Base-by-base conservation (phyloP, 768 basidiomycete genomes). In the Boletus insuetus region DNA sequence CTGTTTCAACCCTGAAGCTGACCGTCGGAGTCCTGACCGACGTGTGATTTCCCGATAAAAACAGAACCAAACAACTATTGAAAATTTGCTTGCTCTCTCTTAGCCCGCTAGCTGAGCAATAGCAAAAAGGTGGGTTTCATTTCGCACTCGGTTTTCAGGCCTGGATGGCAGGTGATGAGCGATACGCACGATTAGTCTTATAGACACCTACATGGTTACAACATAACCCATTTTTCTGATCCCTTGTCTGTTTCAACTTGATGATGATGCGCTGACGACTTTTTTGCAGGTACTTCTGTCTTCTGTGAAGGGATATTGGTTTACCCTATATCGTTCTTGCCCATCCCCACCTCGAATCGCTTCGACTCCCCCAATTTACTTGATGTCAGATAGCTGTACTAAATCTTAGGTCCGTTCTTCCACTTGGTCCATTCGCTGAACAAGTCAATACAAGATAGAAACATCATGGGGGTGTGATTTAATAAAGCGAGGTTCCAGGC, bases 151-250 rank as follows among this genome's bases (percentile, higher is more conserved):
- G 11, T 35, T 48, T 35, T 43, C 34, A 4, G 39, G 40, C 52
- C 44, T 2, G 38, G 10, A 20, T 34, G 54, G 58, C 57, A 53
- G 16, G 49, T 74, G 74, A 80, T 85, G 86, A 84, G 80, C 79
- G 82, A 74, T 72, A 72, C 73, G 80, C 79, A 68, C 87, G 93
- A 94, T 95, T 95, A 94, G 91, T 95, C 91, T 92, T 92, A 72
- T 86, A 91, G 91, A 91, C 86, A 64, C 58, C 59, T 58, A 69
- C 74, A 82, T 90, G 89, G 87, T 91, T 90, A 83, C 46, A 75
- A 83, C 67, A 47, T 41, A 59, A 42, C 47, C 50, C 19, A 44
- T 51, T 46, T 32, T 49, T 54, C 68, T 72, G 68, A 72, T 3
- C 46, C 55, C 43, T 59, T 29, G 3, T 8, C 2, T 42, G 35